Evolutionary conservation across 495 filamentous ascomycete genomes (phyloP), one percentile per base, ranked within the genome.

Genomic region (Lasiosphaeria miniovina): DNA sequence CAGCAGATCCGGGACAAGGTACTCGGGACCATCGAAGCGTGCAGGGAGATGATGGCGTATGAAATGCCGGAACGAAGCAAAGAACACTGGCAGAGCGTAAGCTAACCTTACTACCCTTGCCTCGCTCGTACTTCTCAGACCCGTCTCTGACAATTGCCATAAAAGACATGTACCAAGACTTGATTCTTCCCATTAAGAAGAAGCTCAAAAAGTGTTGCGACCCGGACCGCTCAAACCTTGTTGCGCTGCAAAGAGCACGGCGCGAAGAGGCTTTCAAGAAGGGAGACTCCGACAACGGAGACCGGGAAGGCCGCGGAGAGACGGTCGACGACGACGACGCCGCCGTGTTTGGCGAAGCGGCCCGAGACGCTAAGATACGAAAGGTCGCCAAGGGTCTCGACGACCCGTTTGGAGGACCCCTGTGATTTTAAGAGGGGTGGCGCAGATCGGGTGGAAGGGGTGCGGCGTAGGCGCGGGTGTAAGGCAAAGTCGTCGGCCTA

Each of bases 121-220:
- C 45, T 2, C 38, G 2, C 3, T 38, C 41, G 41, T 34, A 12
- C 11, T 36, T 14, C 1, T 54, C 41, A 35, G 9, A 54, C 4
- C 24, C 24, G 32, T 15, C 14, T 15, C 43, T 58, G 41, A 61
- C 49, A 54, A 32, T 6, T 40, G 5, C 11, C 11, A 64, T 41
- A 79, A 75, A 63, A 60, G 50, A 59, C 46, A 69, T 71, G 40
- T 65, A 63, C 38, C 77, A 75, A 40, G 72, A 72, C 46, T 74
- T 74, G 32, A 64, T 80, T 43, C 80, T 80, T 48, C 82, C 74
- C 38, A 65, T 93, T 8, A 81, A 77, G 24, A 90, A 87, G 74
- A 95, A 94, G 73, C 76, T 95, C 12, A 84, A 83, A 46, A 86
- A 86, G 58, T 96, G 91, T 70, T 83, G 86, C 57, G 90, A 95